phyloP scores from a whole-genome alignment of 768 basidiomycete genomes.

The Boletus vinaceobasis region DNA sequence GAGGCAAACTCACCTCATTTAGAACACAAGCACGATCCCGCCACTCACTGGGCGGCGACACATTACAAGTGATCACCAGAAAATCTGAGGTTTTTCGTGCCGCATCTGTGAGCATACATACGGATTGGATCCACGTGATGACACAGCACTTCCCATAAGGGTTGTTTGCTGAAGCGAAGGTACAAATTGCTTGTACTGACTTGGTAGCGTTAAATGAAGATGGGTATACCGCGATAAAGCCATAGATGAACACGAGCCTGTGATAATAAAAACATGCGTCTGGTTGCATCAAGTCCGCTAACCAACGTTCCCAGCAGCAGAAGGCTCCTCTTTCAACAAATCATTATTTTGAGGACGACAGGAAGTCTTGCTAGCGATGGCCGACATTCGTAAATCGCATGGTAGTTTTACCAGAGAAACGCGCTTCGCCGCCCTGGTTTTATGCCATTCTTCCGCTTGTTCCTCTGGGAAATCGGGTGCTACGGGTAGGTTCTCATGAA shows the following conservation, averaged over 20 bases:
- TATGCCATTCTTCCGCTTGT: constrained; percentile 86
- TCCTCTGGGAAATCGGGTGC: constrained; percentile 52
- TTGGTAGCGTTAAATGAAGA: neutral
- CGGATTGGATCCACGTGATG: too few relatives aligned
- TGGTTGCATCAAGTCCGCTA: neutral
- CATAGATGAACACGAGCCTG: neutral
- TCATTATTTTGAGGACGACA: neutral
- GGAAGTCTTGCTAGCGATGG: constrained; percentile 18
- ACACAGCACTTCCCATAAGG: neutral
- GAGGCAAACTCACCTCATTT: too few relatives aligned
- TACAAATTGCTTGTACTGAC: neutral
- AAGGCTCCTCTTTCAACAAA: constrained; percentile 9
- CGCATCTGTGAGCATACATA: too few relatives aligned
- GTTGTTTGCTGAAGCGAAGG: constrained; percentile 4
- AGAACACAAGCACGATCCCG: too few relatives aligned
- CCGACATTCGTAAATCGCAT: constrained; percentile 40
- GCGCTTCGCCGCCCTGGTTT: constrained; percentile 79
- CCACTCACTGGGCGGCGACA: too few relatives aligned
- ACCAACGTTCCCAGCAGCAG: neutral
- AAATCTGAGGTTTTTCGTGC: too few relatives aligned
- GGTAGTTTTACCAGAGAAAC: constrained; percentile 80
- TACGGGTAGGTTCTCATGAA: constrained; percentile 47
- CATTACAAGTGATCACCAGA: too few relatives aligned
- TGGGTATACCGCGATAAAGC: constrained; percentile 4
- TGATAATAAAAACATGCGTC: constrained; percentile 8